Percentiles rank a stretch among this genome's conserved stretches.
Conservation (phyloP, 2,329 filamentous ascomycete genomes). For the Pseudomassariella vexata region DNA sequence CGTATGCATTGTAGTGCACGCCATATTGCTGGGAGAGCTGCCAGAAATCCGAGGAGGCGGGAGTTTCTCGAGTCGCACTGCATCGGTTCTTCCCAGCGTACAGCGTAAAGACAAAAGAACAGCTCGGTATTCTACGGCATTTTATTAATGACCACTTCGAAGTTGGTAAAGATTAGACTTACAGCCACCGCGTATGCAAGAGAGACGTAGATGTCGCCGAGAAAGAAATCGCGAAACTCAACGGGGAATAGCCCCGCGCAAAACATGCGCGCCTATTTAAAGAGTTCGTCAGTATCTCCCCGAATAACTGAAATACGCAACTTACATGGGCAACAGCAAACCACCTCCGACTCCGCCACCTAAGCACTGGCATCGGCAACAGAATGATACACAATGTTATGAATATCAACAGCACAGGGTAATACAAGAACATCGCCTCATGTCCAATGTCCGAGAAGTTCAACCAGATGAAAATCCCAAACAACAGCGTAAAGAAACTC, state of each 20-base stretch:
- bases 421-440: conserved; percentile 72
- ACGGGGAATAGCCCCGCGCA: conserved; percentile 86
- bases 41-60: conserved; percentile 78
- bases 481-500: conserved; percentile 71
- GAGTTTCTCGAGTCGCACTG: conserved; percentile 86
- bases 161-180: conserved; percentile 33
- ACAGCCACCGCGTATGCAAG: conserved; percentile 84
- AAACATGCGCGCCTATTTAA: conserved; percentile 68
- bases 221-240: conserved; percentile 94
- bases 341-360: conserved; percentile 75
- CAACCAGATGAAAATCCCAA: conserved; percentile 80
- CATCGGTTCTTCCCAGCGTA: conserved; percentile 63
- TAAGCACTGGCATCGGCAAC: conserved; percentile 68
- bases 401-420: conserved; percentile 73
- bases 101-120: conserved; percentile 92
- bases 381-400: conserved; percentile 65
- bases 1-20: conserved; percentile 85
- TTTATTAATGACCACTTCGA: conserved; percentile 17
- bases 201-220: conserved; percentile 97
- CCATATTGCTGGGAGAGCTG: conserved; percentile 79
- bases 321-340: conserved; percentile 82
- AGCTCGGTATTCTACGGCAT: conserved; percentile 70
- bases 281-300: conserved; percentile 20
- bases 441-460: conserved; percentile 72
- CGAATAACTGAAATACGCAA: conserved; percentile 11